Evolutionary conservation across 208 protist genomes (phyloP).

Genomic region (Leishmania martiniquensis): DNA sequence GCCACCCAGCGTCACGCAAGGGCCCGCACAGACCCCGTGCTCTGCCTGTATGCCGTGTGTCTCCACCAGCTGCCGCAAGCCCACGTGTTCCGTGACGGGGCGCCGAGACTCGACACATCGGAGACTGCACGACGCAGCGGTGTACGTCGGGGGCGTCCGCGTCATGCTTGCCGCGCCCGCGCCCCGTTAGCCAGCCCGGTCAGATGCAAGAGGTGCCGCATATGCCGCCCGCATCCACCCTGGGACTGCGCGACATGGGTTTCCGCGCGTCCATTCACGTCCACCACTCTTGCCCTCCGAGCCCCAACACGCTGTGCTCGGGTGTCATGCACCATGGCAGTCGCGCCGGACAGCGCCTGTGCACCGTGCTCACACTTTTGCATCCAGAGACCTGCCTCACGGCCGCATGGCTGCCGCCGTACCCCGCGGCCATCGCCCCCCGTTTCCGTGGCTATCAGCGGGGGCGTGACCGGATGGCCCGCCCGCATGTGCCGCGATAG

Average conservation of each 20-base stretch:
- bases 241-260: not conserved
- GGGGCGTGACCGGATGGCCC: not conserved
- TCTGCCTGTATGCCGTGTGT: not conserved
- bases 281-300: not conserved
- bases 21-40: not conserved
- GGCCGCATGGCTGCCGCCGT: too few relatives aligned
- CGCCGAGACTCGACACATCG: not conserved
- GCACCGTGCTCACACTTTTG: not conserved
- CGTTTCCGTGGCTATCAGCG: not conserved
- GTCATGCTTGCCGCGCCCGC: not conserved
- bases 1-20: not conserved
- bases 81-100: not conserved
- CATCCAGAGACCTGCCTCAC: not conserved
- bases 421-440: too few relatives aligned
- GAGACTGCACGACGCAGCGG: not conserved
- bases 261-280: not conserved
- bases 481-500: not conserved
- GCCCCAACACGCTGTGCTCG: not conserved
- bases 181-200: not conserved
- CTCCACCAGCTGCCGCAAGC: too few relatives aligned
- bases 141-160: not conserved
- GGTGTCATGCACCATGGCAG: not conserved
- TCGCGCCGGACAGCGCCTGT: not conserved
- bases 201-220: not conserved
- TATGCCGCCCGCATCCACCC: not conserved